Conservation (phyloP, 441 rosid species). For the Corymbia citriodora region DNA sequence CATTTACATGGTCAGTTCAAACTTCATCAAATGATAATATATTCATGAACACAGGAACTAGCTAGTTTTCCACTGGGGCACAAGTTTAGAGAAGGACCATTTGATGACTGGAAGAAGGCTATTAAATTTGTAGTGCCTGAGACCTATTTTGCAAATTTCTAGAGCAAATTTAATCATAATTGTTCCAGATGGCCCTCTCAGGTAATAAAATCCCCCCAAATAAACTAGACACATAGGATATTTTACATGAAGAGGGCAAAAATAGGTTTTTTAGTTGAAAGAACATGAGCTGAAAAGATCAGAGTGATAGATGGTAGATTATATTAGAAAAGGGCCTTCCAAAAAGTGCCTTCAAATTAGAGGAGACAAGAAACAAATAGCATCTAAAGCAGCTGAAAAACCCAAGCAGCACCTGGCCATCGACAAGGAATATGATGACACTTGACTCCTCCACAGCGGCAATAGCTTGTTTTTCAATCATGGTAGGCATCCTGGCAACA, state of each 20-base stretch:
- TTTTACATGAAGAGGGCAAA: neutral
- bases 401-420: slow-evolving; percentile 69
- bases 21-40: neutral
- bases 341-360: neutral
- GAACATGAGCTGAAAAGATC: neutral
- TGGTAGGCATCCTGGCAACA: slow-evolving; percentile 92
- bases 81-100: neutral
- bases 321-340: neutral
- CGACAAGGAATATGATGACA: slow-evolving; percentile 77
- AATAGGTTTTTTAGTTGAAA: neutral
- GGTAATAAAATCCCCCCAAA: neutral
- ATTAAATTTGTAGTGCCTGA: neutral
- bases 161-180: neutral
- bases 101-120: neutral
- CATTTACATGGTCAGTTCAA: neutral
- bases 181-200: neutral
- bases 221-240: neutral
- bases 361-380: neutral
- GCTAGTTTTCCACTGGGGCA: neutral
- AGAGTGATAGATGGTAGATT: neutral
- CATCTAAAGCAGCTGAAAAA: neutral
- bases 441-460: slow-evolving; percentile 85
- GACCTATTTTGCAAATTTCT: neutral
- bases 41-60: neutral
- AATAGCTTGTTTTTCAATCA: slow-evolving; percentile 94